A percentile compares a stretch with the other conserved stretches of the same genome.
phyloP scores from a whole-genome alignment of 192 early-diverging fungal genomes.

The Podila epigama region DNA sequence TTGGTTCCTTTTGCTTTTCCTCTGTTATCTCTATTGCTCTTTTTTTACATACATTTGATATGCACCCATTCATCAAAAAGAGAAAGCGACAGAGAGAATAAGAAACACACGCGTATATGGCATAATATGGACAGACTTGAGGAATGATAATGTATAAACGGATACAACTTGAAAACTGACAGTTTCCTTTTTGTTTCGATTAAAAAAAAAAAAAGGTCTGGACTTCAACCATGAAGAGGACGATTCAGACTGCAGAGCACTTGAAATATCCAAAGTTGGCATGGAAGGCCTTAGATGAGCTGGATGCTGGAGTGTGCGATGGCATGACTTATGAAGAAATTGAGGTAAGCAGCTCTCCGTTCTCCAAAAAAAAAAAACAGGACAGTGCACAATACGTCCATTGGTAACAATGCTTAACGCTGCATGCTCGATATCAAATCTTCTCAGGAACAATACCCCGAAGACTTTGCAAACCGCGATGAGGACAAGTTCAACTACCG shows the following conservation, averaged over 20 bases:
- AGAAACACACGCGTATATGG: too few relatives aligned
- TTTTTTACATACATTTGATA: not conserved
- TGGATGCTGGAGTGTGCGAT: slow-evolving; percentile 98
- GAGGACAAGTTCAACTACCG: slow-evolving; percentile 96
- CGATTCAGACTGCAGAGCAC: slow-evolving; percentile 84
- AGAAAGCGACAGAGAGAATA: too few relatives aligned
- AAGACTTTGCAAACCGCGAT: slow-evolving; percentile 94
- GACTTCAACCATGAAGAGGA: slow-evolving; percentile 96
- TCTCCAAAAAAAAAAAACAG: not conserved
- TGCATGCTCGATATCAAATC: not conserved
- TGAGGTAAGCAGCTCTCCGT: slow-evolving; percentile 54
- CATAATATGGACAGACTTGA: too few relatives aligned
- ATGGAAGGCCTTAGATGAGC: slow-evolving; percentile 98
- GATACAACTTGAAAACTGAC: too few relatives aligned
- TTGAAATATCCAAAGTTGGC: slow-evolving; percentile 89
- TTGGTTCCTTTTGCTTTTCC: not conserved
- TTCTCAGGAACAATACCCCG: slow-evolving; percentile 78
- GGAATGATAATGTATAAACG: too few relatives aligned
- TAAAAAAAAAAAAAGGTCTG: too few relatives aligned
- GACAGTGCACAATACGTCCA: too few relatives aligned
- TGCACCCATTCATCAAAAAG: too few relatives aligned
- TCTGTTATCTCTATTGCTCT: not conserved
- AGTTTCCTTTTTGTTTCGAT: too few relatives aligned
- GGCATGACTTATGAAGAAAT: slow-evolving; percentile 99
- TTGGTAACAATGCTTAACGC: not conserved